These are phyloP conservation scores for Perkinsus chesapeaki DNA, from an alignment of 169 alveolate genomes.

Conservation along the genomic window DNA sequence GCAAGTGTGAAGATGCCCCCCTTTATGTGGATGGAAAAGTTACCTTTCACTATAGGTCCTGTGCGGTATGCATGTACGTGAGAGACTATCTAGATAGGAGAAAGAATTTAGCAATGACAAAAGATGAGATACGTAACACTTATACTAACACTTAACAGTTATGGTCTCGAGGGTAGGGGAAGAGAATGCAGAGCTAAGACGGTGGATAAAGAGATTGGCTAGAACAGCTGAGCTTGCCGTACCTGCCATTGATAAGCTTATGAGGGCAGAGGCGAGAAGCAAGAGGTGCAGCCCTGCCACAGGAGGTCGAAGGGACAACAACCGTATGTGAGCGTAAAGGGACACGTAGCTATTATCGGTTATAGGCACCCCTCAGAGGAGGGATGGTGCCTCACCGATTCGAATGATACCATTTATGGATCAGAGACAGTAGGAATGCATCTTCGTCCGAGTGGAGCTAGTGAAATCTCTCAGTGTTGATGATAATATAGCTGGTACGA, in stretches of 20 bases:
- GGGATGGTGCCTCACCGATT: neutral
- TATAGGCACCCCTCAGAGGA: neutral
- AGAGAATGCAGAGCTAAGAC: neutral
- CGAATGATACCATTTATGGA: neutral
- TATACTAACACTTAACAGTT: neutral
- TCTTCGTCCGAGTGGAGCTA: neutral
- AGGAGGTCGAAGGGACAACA: neutral
- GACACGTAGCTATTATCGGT: neutral
- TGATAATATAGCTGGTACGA: neutral
- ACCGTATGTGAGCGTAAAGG: neutral
- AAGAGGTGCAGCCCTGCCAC: neutral
- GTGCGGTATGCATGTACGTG: neutral
- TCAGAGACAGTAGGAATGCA: neutral
- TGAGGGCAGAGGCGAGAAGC: neutral
- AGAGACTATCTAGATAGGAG: neutral
- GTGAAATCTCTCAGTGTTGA: neutral
- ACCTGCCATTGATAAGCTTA: neutral
- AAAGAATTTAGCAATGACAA: neutral
- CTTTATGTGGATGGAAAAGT: neutral
- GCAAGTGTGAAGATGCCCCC: neutral
- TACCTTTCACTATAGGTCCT: neutral
- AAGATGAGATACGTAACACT: neutral
- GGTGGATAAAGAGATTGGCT: neutral
- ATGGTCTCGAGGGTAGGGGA: neutral
- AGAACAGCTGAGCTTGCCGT: neutral